Percentiles rank a stretch among this genome's conserved stretches.
phyloP scores from a whole-genome alignment of 2,329 filamentous ascomycete species.

The Aquanectria penicillioides region DNA sequence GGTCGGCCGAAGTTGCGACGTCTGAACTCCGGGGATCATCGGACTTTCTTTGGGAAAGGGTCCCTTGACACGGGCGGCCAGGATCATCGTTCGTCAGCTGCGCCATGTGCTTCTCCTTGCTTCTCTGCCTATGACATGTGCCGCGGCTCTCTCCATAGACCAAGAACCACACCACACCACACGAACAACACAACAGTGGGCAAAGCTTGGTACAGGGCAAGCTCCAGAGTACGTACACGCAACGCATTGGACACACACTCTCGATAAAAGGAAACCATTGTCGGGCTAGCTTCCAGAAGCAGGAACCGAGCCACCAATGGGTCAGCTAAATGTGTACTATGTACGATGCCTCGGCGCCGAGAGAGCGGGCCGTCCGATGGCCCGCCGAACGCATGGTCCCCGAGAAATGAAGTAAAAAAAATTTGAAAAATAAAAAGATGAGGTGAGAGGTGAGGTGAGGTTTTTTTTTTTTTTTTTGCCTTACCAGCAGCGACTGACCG shows the following conservation, averaged over 20 bases:
- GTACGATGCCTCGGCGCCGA: slow-evolving; percentile 10
- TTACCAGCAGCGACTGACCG: neutral
- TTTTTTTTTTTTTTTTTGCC: neutral
- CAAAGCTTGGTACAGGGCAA: slow-evolving; percentile 9
- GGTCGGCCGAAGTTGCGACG: no score
- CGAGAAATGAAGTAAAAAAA: neutral
- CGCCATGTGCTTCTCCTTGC: neutral
- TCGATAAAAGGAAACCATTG: no score
- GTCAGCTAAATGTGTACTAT: no score
- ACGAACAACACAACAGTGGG: neutral
- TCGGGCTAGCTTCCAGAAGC: slow-evolving; percentile 1
- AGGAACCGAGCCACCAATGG: neutral
- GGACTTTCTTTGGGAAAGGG: neutral
- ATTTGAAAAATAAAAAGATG: neutral
- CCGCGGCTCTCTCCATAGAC: slow-evolving; percentile 3
- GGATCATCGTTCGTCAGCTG: slow-evolving; percentile 5
- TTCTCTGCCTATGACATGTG: slow-evolving; percentile 2
- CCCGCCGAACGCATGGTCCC: neutral
- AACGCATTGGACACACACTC: no score
- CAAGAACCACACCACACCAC: neutral
- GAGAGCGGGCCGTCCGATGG: neutral
- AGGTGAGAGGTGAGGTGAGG: slow-evolving; percentile 6
- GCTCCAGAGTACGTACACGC: neutral
- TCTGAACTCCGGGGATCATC: neutral
- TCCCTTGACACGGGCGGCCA: neutral